These are phyloP conservation scores for Marsdenia floribunda DNA, from an alignment of 257 asterid genomes.

Conservation along the genomic window DNA sequence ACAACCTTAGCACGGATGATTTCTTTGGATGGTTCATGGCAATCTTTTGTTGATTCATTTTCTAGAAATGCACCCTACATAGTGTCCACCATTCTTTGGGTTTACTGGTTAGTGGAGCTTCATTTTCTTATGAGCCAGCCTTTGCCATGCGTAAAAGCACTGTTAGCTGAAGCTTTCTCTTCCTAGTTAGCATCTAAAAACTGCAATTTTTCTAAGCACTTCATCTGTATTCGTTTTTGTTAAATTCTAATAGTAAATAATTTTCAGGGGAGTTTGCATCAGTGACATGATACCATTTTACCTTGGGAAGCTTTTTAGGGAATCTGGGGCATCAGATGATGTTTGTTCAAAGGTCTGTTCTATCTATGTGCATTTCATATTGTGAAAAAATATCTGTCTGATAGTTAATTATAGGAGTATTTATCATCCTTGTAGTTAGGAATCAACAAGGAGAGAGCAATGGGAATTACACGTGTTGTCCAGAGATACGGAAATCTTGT, in stretches of 20 bases:
- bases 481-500: constrained; percentile 78
- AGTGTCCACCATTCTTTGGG: constrained; percentile 70
- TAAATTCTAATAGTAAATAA: constrained; percentile 8
- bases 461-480: constrained; percentile 41
- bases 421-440: constrained; percentile 50
- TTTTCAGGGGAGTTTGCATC: constrained; percentile 79
- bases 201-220: neutral
- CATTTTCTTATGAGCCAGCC: neutral
- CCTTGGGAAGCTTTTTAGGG: constrained; percentile 64
- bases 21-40: constrained; percentile 76
- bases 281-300: constrained; percentile 95
- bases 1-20: constrained; percentile 65
- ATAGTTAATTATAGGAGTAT: constrained; percentile 18
- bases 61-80: constrained; percentile 68
- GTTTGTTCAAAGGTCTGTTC: constrained; percentile 64
- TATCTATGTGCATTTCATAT: constrained; percentile 9
- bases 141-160: neutral
- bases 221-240: neutral
- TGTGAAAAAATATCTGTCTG: neutral
- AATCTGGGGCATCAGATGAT: constrained; percentile 65
- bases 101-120: constrained; percentile 67
- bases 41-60: constrained; percentile 58
- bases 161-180: neutral
- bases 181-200: neutral
- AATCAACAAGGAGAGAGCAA: constrained; percentile 66